These are phyloP conservation scores for Davidsoniella eucalypti DNA, from an alignment of 2,329 filamentous ascomycete species.

Conservation along the genomic window DNA sequence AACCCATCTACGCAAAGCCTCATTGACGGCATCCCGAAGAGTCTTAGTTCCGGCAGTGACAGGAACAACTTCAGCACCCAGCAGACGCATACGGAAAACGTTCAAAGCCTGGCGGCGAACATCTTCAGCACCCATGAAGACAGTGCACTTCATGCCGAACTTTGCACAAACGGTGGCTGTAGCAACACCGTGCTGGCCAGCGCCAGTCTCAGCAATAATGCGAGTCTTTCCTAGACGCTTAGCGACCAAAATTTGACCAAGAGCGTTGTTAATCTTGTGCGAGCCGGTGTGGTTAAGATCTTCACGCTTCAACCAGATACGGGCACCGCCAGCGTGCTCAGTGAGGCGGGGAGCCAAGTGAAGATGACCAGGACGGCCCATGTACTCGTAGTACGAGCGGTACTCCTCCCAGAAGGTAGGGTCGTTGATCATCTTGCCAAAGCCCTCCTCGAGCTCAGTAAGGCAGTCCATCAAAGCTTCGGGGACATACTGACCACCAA, in stretches of 20 bases:
- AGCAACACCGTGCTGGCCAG: slow-evolving; percentile 93
- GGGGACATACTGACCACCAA: slow-evolving; percentile 92
- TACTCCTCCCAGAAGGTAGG: slow-evolving; percentile 95
- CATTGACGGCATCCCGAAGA: slow-evolving; percentile 80
- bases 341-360: slow-evolving; percentile 82
- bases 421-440: slow-evolving; percentile 74
- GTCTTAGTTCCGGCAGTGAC: slow-evolving; percentile 82
- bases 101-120: slow-evolving; percentile 91
- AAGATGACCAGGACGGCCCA: slow-evolving; percentile 83
- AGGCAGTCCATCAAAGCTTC: slow-evolving; percentile 97
- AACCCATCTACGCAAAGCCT: slow-evolving; percentile 88
- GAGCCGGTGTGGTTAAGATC: slow-evolving; percentile 95
- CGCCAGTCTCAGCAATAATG: slow-evolving; percentile 96
- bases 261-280: slow-evolving; percentile 98
- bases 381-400: slow-evolving; percentile 89
- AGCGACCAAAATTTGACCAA: slow-evolving; percentile 83
- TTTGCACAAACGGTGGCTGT: slow-evolving; percentile 96
- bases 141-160: slow-evolving; percentile 93
- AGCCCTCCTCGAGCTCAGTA: slow-evolving; percentile 75
- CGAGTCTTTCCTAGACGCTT: slow-evolving; percentile 79
- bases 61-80: slow-evolving; percentile 81
- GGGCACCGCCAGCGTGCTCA: slow-evolving; percentile 75
- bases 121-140: slow-evolving; percentile 92
- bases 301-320: slow-evolving; percentile 95
- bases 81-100: slow-evolving; percentile 94